Evolutionary conservation across 2,329 filamentous ascomycete genomes (phyloP).

Genomic region (Neonectria faginata): DNA sequence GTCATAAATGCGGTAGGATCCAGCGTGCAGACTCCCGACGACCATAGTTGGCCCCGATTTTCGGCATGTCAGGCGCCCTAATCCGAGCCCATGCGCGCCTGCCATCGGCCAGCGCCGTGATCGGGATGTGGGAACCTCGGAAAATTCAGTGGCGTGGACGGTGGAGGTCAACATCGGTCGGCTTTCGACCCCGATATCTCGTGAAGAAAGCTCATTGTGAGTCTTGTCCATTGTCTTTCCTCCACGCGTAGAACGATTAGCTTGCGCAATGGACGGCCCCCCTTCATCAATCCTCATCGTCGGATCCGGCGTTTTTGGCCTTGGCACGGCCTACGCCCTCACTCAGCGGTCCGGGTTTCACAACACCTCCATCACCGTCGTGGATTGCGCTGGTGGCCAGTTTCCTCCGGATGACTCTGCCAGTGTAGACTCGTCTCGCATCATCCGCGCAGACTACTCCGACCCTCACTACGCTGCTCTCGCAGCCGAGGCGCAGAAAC

Average conservation of each 20-base stretch:
- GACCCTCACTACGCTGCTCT: conserved; percentile 81
- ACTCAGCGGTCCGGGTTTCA: conserved; percentile 69
- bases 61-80: conserved; percentile 32
- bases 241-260: conserved; percentile 22
- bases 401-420: conserved; percentile 71
- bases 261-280: conserved; percentile 45
- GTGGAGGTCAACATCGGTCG: conserved; percentile 15
- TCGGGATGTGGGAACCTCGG: conserved; percentile 39
- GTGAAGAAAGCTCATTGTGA: conserved; percentile 5
- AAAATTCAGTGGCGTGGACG: conserved; percentile 31
- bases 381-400: conserved; percentile 67
- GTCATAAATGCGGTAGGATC: background rate
- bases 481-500: conserved; percentile 74
- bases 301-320: conserved; percentile 75
- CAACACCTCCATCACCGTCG: conserved; percentile 66
- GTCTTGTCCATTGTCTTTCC: conserved; percentile 20
- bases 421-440: conserved; percentile 72
- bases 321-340: conserved; percentile 74
- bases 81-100: conserved; percentile 27
- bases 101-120: conserved; percentile 40
- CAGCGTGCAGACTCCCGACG: background rate
- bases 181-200: conserved; percentile 1
- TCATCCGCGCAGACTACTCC: conserved; percentile 82
- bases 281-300: conserved; percentile 72
- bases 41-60: conserved; percentile 35